Base-by-base conservation (phyloP, 2,329 filamentous ascomycete genomes). In the Stenocarpella maydis region DNA sequence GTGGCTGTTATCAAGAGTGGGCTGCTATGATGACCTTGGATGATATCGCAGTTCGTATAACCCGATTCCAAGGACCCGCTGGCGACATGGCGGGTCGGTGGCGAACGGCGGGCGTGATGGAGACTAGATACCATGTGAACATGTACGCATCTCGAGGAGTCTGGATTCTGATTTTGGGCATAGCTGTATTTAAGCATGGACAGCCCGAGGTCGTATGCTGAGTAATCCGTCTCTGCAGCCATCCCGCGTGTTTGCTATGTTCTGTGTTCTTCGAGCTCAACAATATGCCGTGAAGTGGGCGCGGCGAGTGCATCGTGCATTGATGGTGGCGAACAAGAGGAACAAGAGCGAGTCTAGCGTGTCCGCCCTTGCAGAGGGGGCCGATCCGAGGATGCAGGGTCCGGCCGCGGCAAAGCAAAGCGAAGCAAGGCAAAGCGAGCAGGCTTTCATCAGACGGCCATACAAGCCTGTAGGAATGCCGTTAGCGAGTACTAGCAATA, bases 311-410 rank as follows among this genome's bases (percentile, higher is more conserved):
- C 47, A 17, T 26, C 26, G 47, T 26, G 37, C 37, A 28, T 41
- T 58, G 21, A 37, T 24, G 26, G 55, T 60, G 55, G 55, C 39
- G 31, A 60, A 60, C 10, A 15, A 4, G 10, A 17, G 37, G n/a
- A n/a, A n/a, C n/a, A n/a, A n/a, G n/a, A n/a, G 7, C n/a, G 14
- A 24, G 24, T 2, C 37, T 66, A 49, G 50, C 49, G 37, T 63
- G 14, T 24, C 34, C 19, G 50, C 64, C 64, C 64, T 58, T 67
- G 64, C 64, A 58, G 64, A 63, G 52, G 37, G 53, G 53, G 12
- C 58, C 54, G 55, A 53, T 68, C 66, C 53, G 58, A 43, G 39
- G 12, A 58, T 39, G 54, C 54, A 58, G 50, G 39, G 52, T 45
- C 64, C 28, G n/a, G n/a, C 26, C 26, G 47, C 31, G 9, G 19